Percentiles rank a stretch among this genome's conserved stretches.
These are phyloP conservation scores for Syzygium oleosum DNA, from an alignment of 345 rosid genomes.

Conservation along the genomic window DNA sequence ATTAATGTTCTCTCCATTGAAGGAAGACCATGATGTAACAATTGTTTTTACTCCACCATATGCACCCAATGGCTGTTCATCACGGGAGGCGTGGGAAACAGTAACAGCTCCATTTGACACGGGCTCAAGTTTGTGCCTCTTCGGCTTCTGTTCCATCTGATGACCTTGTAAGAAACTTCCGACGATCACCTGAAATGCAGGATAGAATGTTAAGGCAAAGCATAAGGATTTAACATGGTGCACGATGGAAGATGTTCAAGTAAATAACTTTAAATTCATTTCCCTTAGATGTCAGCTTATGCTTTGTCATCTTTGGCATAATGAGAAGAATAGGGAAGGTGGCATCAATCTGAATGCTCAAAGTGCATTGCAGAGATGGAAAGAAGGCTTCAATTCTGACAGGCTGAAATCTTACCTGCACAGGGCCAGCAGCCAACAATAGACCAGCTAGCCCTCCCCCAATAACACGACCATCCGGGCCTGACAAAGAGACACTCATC, in stretches of 20 bases:
- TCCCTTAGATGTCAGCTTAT: neutral
- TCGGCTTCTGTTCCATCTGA: conserved; percentile 29
- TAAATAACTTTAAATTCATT: neutral
- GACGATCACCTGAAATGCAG: conserved; percentile 27
- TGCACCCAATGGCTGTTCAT: conserved; percentile 16
- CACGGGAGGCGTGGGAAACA: conserved; percentile 5
- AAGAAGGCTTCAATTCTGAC: neutral
- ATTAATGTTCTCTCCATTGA: neutral
- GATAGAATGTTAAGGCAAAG: neutral
- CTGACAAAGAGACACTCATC: conserved; percentile 40
- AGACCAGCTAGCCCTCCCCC: conserved; percentile 48
- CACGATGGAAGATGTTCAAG: neutral
- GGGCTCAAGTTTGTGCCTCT: conserved; percentile 20
- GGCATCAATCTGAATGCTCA: neutral
- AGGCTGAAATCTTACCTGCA: conserved; percentile 20
- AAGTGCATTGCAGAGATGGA: neutral
- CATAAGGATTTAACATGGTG: neutral
- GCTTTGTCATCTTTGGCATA: neutral
- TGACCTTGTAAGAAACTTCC: conserved; percentile 36
- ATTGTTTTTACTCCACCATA: conserved; percentile 23
- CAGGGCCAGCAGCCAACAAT: conserved; percentile 41
- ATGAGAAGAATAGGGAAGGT: neutral
- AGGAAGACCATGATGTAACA: neutral
- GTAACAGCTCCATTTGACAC: conserved; percentile 10
- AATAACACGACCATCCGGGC: conserved; percentile 42